phyloP scores from a whole-genome alignment of 306 rosid species.

The Gleditsia sinensis region DNA sequence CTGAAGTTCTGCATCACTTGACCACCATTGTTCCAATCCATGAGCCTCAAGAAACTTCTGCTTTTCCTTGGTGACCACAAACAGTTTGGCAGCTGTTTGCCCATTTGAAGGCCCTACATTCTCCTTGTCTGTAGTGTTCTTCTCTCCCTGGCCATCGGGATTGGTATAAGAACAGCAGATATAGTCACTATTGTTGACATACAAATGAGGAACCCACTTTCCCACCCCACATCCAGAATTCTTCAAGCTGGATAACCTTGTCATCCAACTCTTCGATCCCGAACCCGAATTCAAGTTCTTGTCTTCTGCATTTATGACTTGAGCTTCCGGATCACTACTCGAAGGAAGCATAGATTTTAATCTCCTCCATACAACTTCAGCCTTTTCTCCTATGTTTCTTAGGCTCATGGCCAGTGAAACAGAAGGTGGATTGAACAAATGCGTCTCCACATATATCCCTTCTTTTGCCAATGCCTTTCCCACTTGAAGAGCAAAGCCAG shows the following conservation, averaged over 20 bases:
- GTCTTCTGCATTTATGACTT: slow-evolving; percentile 33
- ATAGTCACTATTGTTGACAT: slow-evolving; percentile 92
- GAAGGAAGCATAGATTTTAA: slow-evolving; percentile 70
- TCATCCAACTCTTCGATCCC: slow-evolving; percentile 59
- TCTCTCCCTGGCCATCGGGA: slow-evolving; percentile 49
- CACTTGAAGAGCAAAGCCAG: slow-evolving; percentile 94
- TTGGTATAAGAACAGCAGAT: slow-evolving; percentile 92
- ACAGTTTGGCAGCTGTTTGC: slow-evolving; percentile 68
- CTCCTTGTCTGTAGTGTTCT: slow-evolving; percentile 58
- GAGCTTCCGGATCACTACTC: slow-evolving; percentile 37
- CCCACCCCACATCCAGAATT: slow-evolving; percentile 58
- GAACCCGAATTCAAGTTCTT: slow-evolving; percentile 16
- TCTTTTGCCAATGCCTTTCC: slow-evolving; percentile 91
- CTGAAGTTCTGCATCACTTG: slow-evolving; percentile 77
- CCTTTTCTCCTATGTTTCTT: slow-evolving; percentile 81
- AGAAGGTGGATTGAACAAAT: slow-evolving; percentile 93
- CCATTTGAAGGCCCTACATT: slow-evolving; percentile 53
- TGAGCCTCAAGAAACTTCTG: slow-evolving; percentile 95
- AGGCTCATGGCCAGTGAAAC: slow-evolving; percentile 89
- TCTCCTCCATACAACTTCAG: slow-evolving; percentile 78
- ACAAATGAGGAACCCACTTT: slow-evolving; percentile 91
- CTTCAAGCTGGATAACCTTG: slow-evolving; percentile 49
- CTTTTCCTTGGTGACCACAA: slow-evolving; percentile 81
- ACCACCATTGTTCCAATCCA: slow-evolving; percentile 98
- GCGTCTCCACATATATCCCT: slow-evolving; percentile 81